Base-by-base conservation (phyloP, 192 early-diverging fungal species). In the Dissophora globulifera region DNA sequence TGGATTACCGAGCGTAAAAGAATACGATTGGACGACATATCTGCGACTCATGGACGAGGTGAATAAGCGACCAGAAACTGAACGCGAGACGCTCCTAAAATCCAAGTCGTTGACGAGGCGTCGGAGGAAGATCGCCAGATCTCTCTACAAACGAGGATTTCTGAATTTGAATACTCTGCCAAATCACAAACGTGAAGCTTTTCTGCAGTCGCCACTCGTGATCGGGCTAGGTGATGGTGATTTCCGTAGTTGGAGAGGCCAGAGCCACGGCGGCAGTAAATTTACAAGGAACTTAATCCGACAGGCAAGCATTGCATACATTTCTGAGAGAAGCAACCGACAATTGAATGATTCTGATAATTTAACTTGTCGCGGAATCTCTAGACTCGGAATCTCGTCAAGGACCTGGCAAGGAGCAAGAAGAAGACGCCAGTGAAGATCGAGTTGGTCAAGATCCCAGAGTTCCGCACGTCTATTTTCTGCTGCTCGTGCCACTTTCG, bases 81-180 rank as follows among this genome's bases (percentile, higher is more conserved):
- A 55, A 35, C 53, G 53, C 35, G 53, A 55, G 23, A 55, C 53
- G 19, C 20, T 55, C 53, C 30, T 55, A 55, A 55, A 55, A 40
- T 55, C n/a, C 53, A 55, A 55, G 35, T 55, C 35, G 53, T 6
- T 55, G 11, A 40, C 17, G 31, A 55, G 35, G 53, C 53, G 53
- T 40, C 19, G 53, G 53, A 55, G 23, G 33, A 33, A 40, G 33
- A 40, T 33, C 40, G 53, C 53, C 17, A n/a, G 32, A 38, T 22
- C 53, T 55, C 53, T 55, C 53, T 55, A 55, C 53, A 55, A 52
- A 52, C 26, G 50, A 32, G 50, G 47, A 49, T 49, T 49, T 49
- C 50, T 52, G 29, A 13, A 31, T 29, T 52, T 52, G 30, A 52
- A 31, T 52, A 31, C 50, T 52, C 25, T 52, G 27, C 50, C 50